Base-by-base conservation (phyloP, 2,329 filamentous ascomycete species). In the Cordyceps militaris region DNA sequence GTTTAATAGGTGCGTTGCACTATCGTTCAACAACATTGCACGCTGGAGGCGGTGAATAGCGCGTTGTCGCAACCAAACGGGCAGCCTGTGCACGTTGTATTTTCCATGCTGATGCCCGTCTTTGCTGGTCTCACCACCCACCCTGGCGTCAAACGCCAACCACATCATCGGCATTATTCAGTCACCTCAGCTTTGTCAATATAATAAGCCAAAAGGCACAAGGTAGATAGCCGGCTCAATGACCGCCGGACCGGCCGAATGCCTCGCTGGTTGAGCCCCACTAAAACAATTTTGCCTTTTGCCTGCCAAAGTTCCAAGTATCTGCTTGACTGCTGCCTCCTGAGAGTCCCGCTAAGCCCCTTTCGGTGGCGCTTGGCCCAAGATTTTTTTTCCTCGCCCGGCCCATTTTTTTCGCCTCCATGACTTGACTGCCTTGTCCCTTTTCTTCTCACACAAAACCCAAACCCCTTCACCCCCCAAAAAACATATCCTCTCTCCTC, bases 381-480 rank as follows among this genome's bases (percentile, higher is more conserved):
- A 51, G 30, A 48, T 56, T 59, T 59, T 59, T 59, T 56, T 55
- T 48, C 48, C 42, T 34, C 32, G 13, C 19, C 46, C 47, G 32
- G 49, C 43, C 56, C 56, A 66, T 66, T 67, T 64, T 66, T 69
- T 64, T 70, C 23, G 66, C 67, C 67, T 60, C 51, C 59, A 49
- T 60, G 38, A 48, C 40, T 57, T 56, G 36, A 48, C 57, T 62
- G 42, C 14, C 44, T 34, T 44, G 54, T 58, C 48, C 49, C 56
- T 59, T 59, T 60, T 59, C 57, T 61, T 61, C 59, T 57, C 62
- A 61, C 62, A 62, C 61, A 69, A 66, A 69, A 69, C 65, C 57
- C 62, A 66, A 67, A 66, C 63, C 65, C 65, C 65, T 64, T 32
- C 19, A 34, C 26, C 47, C 55, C 46, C 54, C 54, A 3, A 36